Percentiles rank a stretch among this genome's conserved stretches.
phyloP scores from a whole-genome alignment of 495 filamentous ascomycete species.

The Xylaria nigripes region DNA sequence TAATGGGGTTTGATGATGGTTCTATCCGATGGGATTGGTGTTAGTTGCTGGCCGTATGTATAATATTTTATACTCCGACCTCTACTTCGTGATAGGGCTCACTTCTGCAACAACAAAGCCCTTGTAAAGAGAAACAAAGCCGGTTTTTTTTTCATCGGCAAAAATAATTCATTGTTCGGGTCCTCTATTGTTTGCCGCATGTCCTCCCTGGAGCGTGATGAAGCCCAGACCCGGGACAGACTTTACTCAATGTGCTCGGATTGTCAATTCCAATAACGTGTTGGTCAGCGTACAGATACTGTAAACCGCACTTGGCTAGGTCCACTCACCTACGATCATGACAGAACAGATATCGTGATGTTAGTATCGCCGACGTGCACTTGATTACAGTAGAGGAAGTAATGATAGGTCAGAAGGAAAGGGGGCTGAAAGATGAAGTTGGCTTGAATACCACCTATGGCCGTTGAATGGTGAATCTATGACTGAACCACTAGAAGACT shows the following conservation, averaged over 20 bases:
- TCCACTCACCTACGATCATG: not conserved
- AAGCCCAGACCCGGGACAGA: not conserved
- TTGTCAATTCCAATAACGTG: not conserved
- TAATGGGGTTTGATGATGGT: no score
- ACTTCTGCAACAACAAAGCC: not conserved
- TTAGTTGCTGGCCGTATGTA: no score
- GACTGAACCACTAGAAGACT: conserved; percentile 26
- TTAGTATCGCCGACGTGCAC: not conserved
- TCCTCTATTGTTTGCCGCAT: not conserved
- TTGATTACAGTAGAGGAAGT: not conserved
- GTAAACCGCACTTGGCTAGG: not conserved
- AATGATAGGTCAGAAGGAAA: not conserved
- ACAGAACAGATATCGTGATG: not conserved
- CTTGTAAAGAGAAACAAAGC: not conserved
- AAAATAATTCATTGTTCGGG: not conserved
- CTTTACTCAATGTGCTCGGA: not conserved
- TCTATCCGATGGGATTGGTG: no score
- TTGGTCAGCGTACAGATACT: not conserved
- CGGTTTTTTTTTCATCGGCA: not conserved
- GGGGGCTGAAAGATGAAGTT: conserved; percentile 9
- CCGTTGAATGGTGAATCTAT: conserved; percentile 31
- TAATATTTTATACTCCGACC: no score
- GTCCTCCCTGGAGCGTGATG: not conserved
- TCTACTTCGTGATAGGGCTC: not conserved
- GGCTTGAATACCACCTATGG: conserved; percentile 25